A percentile compares a stretch with the other conserved stretches of the same genome.
These are phyloP conservation scores for Davidsoniella virescens DNA, from an alignment of 2,329 filamentous ascomycete genomes.

Conservation along the genomic window DNA sequence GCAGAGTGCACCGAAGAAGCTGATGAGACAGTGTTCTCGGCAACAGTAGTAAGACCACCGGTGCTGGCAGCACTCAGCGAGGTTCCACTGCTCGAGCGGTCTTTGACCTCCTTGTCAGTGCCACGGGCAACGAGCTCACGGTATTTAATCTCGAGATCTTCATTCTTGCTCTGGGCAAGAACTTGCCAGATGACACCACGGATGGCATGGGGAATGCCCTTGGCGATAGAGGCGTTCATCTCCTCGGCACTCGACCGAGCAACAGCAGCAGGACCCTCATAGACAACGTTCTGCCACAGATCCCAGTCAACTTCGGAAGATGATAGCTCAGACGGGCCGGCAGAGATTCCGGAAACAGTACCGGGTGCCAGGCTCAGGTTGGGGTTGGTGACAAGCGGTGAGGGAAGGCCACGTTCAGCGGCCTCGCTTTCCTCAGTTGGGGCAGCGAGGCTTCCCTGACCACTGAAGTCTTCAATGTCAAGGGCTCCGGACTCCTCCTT, in stretches of 20 bases:
- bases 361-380: slow-evolving; percentile 64
- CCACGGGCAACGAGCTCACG: slow-evolving; percentile 63
- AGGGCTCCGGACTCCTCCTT: slow-evolving; percentile 52
- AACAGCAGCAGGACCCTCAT: slow-evolving; percentile 80
- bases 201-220: slow-evolving; percentile 85
- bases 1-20: slow-evolving; percentile 75
- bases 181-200: slow-evolving; percentile 99
- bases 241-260: slow-evolving; percentile 78
- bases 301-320: slow-evolving; percentile 93
- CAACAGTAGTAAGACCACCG: slow-evolving; percentile 41
- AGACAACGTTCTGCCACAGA: slow-evolving; percentile 89
- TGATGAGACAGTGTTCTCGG: slow-evolving; percentile 57
- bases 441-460: slow-evolving; percentile 22
- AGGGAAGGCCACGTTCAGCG: slow-evolving; percentile 15
- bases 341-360: slow-evolving; percentile 66
- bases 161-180: slow-evolving; percentile 83
- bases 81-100: slow-evolving; percentile 39
- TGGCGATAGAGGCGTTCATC: slow-evolving; percentile 76
- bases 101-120: slow-evolving; percentile 56
- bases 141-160: slow-evolving; percentile 78
- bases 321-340: slow-evolving; percentile 52
- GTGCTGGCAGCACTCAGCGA: slow-evolving; percentile 32
- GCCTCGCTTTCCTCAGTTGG: slow-evolving; percentile 12
- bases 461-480: slow-evolving; percentile 35
- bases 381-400: slow-evolving; percentile 43